These are phyloP conservation scores for Suhomyces xylopsoci DNA, from an alignment of 805 yeast genomes.

Conservation along the genomic window DNA sequence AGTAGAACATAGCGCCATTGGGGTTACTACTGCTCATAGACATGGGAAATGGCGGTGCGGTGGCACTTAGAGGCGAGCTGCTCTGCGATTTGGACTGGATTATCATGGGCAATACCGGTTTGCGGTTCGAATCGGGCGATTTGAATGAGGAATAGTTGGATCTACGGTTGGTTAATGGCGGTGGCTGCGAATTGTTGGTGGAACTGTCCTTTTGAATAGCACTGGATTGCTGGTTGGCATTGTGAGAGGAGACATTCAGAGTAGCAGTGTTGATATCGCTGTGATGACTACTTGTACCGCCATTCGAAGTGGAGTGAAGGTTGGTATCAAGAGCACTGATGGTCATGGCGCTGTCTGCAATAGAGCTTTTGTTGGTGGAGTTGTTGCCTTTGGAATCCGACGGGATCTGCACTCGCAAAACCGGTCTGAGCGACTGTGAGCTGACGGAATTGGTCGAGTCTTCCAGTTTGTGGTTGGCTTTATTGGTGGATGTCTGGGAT, in stretches of 20 bases:
- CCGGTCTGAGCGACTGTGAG: slow-evolving; percentile 44
- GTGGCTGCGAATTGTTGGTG: slow-evolving; percentile 1
- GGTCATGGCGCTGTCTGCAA: slow-evolving; percentile 42
- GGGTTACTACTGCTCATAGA: slow-evolving; percentile 2
- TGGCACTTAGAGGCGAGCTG: slow-evolving; percentile 36
- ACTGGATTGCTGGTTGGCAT: not conserved
- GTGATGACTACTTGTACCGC: not conserved
- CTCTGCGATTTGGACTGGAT: slow-evolving; percentile 38
- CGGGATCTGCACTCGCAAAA: slow-evolving; percentile 66
- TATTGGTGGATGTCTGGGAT: not conserved
- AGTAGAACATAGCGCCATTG: slow-evolving; percentile 15
- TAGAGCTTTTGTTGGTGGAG: slow-evolving; percentile 16
- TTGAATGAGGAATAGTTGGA: slow-evolving; percentile 17
- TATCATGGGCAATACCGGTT: slow-evolving; percentile 36
- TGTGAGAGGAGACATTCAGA: not conserved
- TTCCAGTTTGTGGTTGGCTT: slow-evolving; percentile 9
- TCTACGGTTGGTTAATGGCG: slow-evolving; percentile 17
- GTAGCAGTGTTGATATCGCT: not conserved
- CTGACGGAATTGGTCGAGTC: slow-evolving; percentile 12
- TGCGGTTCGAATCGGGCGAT: slow-evolving; percentile 27
- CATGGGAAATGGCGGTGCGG: slow-evolving; percentile 37
- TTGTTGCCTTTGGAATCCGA: slow-evolving; percentile 33
- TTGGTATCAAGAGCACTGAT: slow-evolving; percentile 41
- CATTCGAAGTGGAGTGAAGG: slow-evolving; percentile 5
- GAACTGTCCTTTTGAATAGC: slow-evolving; percentile 4